Conservation (phyloP, 176 grass and related monocot species). For the Panicum miliaceum region DNA sequence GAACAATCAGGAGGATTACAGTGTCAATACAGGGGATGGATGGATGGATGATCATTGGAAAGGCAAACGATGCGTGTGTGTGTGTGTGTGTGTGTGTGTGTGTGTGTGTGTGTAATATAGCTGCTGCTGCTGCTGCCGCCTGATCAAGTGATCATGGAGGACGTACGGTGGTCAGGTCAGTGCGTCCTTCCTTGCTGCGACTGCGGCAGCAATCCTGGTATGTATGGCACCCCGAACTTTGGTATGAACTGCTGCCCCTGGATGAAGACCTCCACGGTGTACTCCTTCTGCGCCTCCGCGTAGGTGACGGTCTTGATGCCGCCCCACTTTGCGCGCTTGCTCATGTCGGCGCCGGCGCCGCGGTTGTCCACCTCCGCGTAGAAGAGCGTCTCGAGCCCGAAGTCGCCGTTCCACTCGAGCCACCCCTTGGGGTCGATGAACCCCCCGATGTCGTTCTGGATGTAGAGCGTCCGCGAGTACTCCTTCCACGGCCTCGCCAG, state of each 20-base stretch:
- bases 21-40: too few relatives aligned
- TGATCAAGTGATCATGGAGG: too few relatives aligned
- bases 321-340: constrained; percentile 71
- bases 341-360: constrained; percentile 63
- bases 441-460: constrained; percentile 78
- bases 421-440: constrained; percentile 70
- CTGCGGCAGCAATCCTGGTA: constrained; percentile 58
- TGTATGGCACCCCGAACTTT: constrained; percentile 66
- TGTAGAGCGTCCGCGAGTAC: constrained; percentile 73
- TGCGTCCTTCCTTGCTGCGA: constrained; percentile 49
- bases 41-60: too few relatives aligned
- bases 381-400: constrained; percentile 77
- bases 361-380: constrained; percentile 84
- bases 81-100: too few relatives aligned
- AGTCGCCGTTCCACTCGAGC: constrained; percentile 82
- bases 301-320: constrained; percentile 71
- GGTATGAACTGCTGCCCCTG: constrained; percentile 70
- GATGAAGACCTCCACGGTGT: constrained; percentile 70
- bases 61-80: too few relatives aligned
- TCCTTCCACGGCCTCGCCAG: constrained; percentile 88
- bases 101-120: too few relatives aligned
- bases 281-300: constrained; percentile 61
- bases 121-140: too few relatives aligned
- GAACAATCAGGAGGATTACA: too few relatives aligned
- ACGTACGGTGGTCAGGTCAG: not conserved